Evolutionary conservation across 2,329 filamentous ascomycete species (phyloP).

Genomic region (Thelonectria rubi): DNA sequence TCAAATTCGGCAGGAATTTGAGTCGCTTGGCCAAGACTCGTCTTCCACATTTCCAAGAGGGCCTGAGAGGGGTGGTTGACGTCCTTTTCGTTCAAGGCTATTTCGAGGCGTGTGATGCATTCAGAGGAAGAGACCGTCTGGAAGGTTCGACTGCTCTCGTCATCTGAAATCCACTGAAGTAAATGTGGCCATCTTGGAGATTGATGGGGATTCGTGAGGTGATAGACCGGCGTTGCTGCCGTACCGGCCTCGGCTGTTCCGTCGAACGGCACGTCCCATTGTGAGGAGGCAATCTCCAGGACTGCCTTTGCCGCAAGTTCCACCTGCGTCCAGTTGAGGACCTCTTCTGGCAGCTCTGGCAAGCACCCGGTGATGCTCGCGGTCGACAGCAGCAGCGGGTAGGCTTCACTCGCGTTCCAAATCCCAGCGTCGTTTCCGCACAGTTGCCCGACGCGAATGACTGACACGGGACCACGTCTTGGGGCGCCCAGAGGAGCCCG

Average conservation of each 20-base stretch:
- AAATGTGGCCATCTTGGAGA: conserved; percentile 34
- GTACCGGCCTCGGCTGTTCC: background rate
- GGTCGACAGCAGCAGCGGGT: conserved; percentile 60
- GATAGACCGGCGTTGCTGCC: conserved; percentile 25
- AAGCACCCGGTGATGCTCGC: conserved; percentile 52
- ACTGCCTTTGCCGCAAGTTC: conserved; percentile 54
- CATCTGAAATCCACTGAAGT: conserved; percentile 31
- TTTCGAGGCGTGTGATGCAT: conserved; percentile 34
- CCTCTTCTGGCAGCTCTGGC: conserved; percentile 33
- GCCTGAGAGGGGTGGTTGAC: conserved; percentile 34
- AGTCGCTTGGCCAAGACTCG: background rate
- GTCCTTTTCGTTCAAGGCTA: background rate
- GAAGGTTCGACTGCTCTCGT: background rate
- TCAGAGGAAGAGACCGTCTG: conserved; percentile 17
- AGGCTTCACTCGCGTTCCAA: conserved; percentile 62
- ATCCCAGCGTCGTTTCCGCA: conserved; percentile 57
- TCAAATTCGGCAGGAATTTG: conserved; percentile 18
- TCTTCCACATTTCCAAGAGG: conserved; percentile 38
- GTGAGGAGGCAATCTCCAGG: conserved; percentile 44
- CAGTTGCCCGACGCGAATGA: conserved; percentile 61
- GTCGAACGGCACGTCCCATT: background rate
- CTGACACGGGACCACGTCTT: conserved; percentile 26
- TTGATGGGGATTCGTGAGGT: conserved; percentile 36
- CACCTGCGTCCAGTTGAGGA: conserved; percentile 60
- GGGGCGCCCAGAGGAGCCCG: background rate